Evolutionary conservation across 495 filamentous ascomycete species (phyloP).

Genomic region (Hypomontagnella submonticulosa): DNA sequence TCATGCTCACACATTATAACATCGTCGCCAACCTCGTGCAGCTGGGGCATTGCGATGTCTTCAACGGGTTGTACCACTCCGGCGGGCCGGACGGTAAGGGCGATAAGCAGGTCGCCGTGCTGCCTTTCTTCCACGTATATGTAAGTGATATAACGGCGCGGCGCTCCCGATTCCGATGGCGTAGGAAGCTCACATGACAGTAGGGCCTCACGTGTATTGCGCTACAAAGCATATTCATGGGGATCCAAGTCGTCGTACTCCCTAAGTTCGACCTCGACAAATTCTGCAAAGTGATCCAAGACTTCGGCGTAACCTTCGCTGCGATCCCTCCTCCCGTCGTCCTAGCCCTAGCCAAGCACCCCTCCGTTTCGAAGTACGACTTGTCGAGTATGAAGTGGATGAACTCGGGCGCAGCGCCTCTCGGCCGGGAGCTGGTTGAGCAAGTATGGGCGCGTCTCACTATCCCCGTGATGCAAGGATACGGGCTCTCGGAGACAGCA

Average conservation of each 20-base stretch:
- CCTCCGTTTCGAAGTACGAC: slow-evolving; percentile 80
- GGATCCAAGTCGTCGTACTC: slow-evolving; percentile 79
- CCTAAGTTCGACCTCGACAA: slow-evolving; percentile 83
- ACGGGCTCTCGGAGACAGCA: slow-evolving; percentile 66
- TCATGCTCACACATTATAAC: slow-evolving; percentile 87
- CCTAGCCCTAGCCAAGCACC: slow-evolving; percentile 81
- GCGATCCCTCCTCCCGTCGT: slow-evolving; percentile 91
- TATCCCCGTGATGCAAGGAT: slow-evolving; percentile 74
- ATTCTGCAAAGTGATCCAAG: slow-evolving; percentile 80
- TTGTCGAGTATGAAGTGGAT: slow-evolving; percentile 82
- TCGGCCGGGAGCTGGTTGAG: slow-evolving; percentile 84
- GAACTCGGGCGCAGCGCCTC: slow-evolving; percentile 89
- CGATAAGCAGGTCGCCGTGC: slow-evolving; percentile 78
- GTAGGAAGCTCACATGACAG: neutral
- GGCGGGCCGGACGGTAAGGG: slow-evolving; percentile 71
- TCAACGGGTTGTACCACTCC: slow-evolving; percentile 61
- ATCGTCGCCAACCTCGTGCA: slow-evolving; percentile 74
- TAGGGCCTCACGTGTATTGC: slow-evolving; percentile 54
- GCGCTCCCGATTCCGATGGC: neutral
- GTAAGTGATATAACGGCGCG: slow-evolving; percentile 60
- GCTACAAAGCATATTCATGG: slow-evolving; percentile 65
- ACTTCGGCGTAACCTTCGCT: slow-evolving; percentile 76
- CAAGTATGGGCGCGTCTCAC: slow-evolving; percentile 78
- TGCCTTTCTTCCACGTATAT: slow-evolving; percentile 97
- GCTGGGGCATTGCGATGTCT: slow-evolving; percentile 63